Base-by-base conservation (phyloP, 2,329 filamentous ascomycete genomes). In the Escovopsis sp. region DNA sequence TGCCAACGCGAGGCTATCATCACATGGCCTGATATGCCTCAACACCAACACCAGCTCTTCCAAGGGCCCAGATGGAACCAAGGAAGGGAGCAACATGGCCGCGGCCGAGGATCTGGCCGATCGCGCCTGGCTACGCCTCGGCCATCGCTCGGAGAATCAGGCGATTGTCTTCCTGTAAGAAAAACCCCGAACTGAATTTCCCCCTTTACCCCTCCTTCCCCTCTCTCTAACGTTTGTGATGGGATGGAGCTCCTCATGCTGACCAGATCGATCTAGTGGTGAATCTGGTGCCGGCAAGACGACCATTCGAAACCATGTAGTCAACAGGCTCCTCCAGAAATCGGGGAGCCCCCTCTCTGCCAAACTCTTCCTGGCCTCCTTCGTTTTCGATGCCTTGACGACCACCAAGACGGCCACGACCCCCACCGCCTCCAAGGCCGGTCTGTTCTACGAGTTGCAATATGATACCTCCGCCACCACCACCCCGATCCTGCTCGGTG, bases 231-330 rank as follows among this genome's bases (percentile, higher is more conserved):
- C 21, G 21, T 11, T 5, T 8, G 21, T 5, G 3, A 25, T 25
- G 21, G 8, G 11, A 5, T 42, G 40, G 43, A n/a, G n/a, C n/a
- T n/a, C n/a, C n/a, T n/a, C n/a, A n/a, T 54, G 46, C 51, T 47
- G 50, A 40, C 56, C 41, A 31, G 39, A 17, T 31, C 21, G 9
- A 11, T 43, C 34, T 45, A 94, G 87, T 45, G 90, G 90, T 57
- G 90, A 98, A 69, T 93, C 86, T 38, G 90, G 90, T 31, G 79
- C 90, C 23, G 90, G 90, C 48, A 98, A 98, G 64, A 94, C 90
- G 0, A 98, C 90, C 0, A 68, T 96, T 49, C 79, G 90, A 42
- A 83, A 85, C 30, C 90, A 96, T 55, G 65, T 94, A 36, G 66
- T 98, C 31, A 80, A 86, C 17, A 75, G 87, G 1, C 69, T 98